A percentile compares a stretch with the other conserved stretches of the same genome.
These are phyloP conservation scores for Physcomitrium patens DNA, from an alignment of 225 moss, liverwort and hornwort species.

Conservation along the genomic window DNA sequence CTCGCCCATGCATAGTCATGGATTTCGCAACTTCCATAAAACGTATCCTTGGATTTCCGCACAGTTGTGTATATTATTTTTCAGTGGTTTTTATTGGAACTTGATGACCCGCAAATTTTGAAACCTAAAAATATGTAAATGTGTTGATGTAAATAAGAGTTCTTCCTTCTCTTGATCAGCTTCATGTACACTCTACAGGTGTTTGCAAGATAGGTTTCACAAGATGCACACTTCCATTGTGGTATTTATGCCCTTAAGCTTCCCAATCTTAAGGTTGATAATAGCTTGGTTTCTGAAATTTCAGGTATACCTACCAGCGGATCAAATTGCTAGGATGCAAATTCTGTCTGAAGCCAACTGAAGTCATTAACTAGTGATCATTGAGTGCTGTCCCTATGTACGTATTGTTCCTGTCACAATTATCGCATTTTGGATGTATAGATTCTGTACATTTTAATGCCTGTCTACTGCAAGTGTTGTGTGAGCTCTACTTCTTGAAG, in stretches of 20 bases:
- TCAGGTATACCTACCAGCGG: constrained; percentile 19
- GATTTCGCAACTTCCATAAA: background rate
- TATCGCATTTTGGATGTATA: constrained; percentile 6
- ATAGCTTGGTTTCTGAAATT: constrained; percentile 19
- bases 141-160: background rate
- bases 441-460: background rate
- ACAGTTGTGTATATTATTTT: background rate
- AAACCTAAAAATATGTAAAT: background rate
- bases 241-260: background rate
- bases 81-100: constrained; percentile 15
- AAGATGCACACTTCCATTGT: background rate
- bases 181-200: background rate
- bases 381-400: constrained; percentile 40
- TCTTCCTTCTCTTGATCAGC: background rate
- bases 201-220: background rate
- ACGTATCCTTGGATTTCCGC: background rate
- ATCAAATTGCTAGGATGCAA: constrained; percentile 41
- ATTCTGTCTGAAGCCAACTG: constrained; percentile 22
- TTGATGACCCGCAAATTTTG: background rate
- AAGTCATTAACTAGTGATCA: constrained; percentile 5
- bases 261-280: constrained; percentile 5
- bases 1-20: background rate
- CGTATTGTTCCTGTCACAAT: constrained; percentile 20
- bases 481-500: background rate
- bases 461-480: background rate